phyloP scores from a whole-genome alignment of 768 basidiomycete genomes.

The Pleurotus djamor region DNA sequence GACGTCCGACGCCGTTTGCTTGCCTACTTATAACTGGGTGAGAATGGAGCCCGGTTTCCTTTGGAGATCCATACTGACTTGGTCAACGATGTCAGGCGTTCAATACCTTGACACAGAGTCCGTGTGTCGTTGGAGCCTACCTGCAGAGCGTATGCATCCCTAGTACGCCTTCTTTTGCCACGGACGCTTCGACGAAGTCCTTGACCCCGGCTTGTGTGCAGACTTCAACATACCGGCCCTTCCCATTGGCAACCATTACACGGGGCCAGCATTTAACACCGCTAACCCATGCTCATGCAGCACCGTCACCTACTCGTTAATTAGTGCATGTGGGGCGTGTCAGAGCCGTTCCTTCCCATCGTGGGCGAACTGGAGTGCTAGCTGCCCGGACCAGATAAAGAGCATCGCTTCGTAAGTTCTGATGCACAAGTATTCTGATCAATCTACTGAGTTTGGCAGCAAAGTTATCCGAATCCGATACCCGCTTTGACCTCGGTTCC shows the following conservation, averaged over 20 bases:
- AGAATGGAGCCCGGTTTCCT: constrained; percentile 11
- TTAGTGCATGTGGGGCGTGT: constrained; percentile 59
- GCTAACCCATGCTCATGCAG: constrained; percentile 50
- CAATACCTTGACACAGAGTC: constrained; percentile 27
- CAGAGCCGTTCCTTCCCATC: constrained; percentile 41
- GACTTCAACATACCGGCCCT: constrained; percentile 24
- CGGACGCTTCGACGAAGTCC: neutral
- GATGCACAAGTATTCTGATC: neutral
- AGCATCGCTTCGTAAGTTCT: constrained; percentile 11
- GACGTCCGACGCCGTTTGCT: constrained; percentile 25
- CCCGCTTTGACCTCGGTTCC: constrained; percentile 51
- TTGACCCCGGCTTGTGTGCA: constrained; percentile 8
- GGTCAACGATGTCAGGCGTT: neutral
- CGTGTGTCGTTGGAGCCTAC: constrained; percentile 27
- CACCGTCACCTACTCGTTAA: constrained; percentile 50
- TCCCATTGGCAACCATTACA: constrained; percentile 10
- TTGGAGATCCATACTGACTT: neutral
- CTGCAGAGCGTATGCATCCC: constrained; percentile 29
- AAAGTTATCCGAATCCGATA: constrained; percentile 45
- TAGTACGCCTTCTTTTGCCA: constrained; percentile 8
- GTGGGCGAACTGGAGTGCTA: constrained; percentile 50
- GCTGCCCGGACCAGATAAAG: constrained; percentile 36
- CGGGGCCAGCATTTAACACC: constrained; percentile 12
- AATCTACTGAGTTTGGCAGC: neutral
- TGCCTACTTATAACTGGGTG: constrained; percentile 9